A percentile compares a stretch with the other conserved stretches of the same genome.
These are phyloP conservation scores for Hagleromyces aurorensis DNA, from an alignment of 805 yeast genomes.

Conservation along the genomic window DNA sequence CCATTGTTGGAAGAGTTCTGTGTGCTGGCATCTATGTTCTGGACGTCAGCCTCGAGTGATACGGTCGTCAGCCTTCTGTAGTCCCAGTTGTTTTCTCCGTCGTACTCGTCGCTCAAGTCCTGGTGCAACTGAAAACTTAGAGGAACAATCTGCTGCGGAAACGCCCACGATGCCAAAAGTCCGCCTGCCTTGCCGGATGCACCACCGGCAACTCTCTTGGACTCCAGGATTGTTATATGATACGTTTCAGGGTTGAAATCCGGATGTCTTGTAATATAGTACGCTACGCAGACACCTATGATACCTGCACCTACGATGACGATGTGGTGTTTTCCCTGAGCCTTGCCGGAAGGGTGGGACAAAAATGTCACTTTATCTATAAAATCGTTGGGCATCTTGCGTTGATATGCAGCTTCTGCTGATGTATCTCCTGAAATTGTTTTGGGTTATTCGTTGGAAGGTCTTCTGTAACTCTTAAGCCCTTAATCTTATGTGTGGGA, in stretches of 20 bases:
- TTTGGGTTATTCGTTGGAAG: too few species aligned
- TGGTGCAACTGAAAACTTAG: constrained; percentile 80
- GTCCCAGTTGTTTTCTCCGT: constrained; percentile 90
- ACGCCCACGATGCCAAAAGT: constrained; percentile 88
- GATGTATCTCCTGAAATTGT: too few species aligned
- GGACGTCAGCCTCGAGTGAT: constrained; percentile 76
- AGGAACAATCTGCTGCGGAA: constrained; percentile 90
- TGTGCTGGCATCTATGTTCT: constrained; percentile 16
- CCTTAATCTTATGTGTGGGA: too few species aligned
- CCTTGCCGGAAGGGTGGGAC: constrained; percentile 19
- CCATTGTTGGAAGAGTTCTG: constrained; percentile 2
- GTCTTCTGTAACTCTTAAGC: too few species aligned
- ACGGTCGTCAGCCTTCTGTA: constrained; percentile 83
- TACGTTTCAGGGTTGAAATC: constrained; percentile 62
- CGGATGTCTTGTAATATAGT: constrained; percentile 77
- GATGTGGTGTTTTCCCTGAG: constrained; percentile 61
- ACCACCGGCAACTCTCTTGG: constrained; percentile 92
- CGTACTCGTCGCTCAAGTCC: constrained; percentile 65
- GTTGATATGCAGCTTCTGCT: too few species aligned
- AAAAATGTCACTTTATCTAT: constrained; percentile 13
- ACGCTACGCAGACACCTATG: constrained; percentile 92
- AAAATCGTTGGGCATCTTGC: constrained; percentile 11
- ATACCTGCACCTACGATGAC: constrained; percentile 92
- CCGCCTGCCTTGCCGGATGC: constrained; percentile 99
- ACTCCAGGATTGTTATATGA: constrained; percentile 79